Base-by-base conservation (phyloP, 768 basidiomycete genomes). In the Austroboletus eburneus region DNA sequence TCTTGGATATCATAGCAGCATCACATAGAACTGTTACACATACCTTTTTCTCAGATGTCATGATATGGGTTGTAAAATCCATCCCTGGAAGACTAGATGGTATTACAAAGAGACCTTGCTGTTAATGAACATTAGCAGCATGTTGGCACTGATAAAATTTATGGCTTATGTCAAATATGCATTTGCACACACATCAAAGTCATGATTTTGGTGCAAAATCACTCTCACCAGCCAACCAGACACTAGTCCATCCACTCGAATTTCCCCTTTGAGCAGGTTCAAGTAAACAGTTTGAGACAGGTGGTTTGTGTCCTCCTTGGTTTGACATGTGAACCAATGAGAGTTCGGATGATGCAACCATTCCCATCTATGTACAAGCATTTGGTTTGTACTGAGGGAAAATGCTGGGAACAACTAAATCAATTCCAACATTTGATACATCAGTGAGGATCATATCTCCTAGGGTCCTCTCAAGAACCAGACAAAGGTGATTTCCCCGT, bases 401-500 rank as follows among this genome's bases (percentile, higher is more conserved):
- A 27, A 56, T 36, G 13, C 32, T n/a, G 12, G n/a, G 12, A 7
- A 56, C 21, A 2, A 54, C 57, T 7, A 37, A 35, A 36, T 59
- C 57, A 9, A 58, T 20, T 2, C 54, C 54, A 3, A 42, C 34
- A 30, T 44, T 29, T 17, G 43, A 34, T 1, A n/a, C 12, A 22
- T 48, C 43, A 0, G 36, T 20, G 0, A 45, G 20, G 5, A 48
- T 51, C 2, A 12, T 14, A 24, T 36, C 22, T 2, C 37, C 24
- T 24, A 54, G 12, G 6, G 45, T 14, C 0, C 35, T 23, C 40
- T 65, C 56, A 9, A 68, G 18, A 13, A 34, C 38, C 10, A 52
- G 42, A 7, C 61, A 54, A 8, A 66, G 42, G 21, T 61, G 56
- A 17, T 42, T 22, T 24, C 67, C 57, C 7, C 63, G 54, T n/a